phyloP scores from a whole-genome alignment of 352 stramenopile genomes.

The Phytophthora foliorum region DNA sequence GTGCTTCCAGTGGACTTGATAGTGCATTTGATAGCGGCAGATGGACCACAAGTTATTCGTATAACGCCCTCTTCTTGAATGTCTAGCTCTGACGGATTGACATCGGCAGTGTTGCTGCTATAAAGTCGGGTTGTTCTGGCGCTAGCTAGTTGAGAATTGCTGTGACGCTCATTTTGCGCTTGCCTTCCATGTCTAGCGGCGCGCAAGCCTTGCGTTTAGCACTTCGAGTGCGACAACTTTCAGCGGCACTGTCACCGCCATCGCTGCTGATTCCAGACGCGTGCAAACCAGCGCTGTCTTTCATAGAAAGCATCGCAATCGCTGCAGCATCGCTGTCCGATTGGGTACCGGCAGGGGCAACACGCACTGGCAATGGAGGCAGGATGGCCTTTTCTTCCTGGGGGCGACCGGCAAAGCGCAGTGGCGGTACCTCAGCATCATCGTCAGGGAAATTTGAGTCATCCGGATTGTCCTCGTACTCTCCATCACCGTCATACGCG shows the following conservation, averaged over 20 bases:
- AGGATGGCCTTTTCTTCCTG: slow-evolving; percentile 37
- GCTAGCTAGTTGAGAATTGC: slow-evolving; percentile 85
- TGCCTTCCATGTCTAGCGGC: slow-evolving; percentile 65
- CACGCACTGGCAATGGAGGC: slow-evolving; percentile 30
- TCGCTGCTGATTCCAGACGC: slow-evolving; percentile 55
- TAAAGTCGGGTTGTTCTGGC: slow-evolving; percentile 3
- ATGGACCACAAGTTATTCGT: slow-evolving; percentile 25
- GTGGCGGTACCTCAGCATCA: slow-evolving; percentile 34
- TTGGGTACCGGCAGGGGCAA: slow-evolving; percentile 45
- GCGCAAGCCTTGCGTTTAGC: slow-evolving; percentile 79
- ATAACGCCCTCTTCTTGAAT: slow-evolving; percentile 9
- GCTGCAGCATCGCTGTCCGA: slow-evolving; percentile 83
- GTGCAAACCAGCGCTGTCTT: slow-evolving; percentile 50
- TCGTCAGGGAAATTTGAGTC: slow-evolving; percentile 56
- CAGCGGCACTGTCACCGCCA: slow-evolving; percentile 44
- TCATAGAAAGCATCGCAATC: slow-evolving; percentile 87
- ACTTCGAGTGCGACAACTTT: slow-evolving; percentile 39
- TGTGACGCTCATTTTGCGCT: slow-evolving; percentile 91
- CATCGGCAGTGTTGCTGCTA: slow-evolving; percentile 9
- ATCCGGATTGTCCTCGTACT: slow-evolving; percentile 68
- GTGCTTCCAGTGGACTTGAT: slow-evolving; percentile 15
- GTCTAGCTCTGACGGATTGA: slow-evolving; percentile 10
- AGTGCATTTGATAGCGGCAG: slow-evolving; percentile 24
- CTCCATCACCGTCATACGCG: slow-evolving; percentile 72
- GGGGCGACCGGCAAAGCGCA: slow-evolving; percentile 34